Evolutionary conservation across 805 yeast genomes (phyloP).

Genomic region (Nakazawaea ernobii): DNA sequence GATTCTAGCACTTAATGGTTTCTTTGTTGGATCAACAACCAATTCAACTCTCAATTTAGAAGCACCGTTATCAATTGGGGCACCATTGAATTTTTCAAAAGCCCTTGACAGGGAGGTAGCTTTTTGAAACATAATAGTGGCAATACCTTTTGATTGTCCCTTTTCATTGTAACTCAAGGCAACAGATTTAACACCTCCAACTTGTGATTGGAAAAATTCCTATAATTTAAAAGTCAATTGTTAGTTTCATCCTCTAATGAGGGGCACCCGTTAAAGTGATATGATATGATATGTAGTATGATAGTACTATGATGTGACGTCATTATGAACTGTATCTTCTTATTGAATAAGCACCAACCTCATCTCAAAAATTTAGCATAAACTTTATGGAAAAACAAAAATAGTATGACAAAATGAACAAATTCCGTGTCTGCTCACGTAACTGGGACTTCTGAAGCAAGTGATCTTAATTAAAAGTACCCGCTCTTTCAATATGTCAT

Average conservation of each 20-base stretch:
- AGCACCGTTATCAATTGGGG: slow-evolving; percentile 88
- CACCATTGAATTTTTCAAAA: slow-evolving; percentile 80
- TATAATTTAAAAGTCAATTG: slow-evolving; percentile 23
- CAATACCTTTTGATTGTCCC: slow-evolving; percentile 90
- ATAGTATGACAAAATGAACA: neutral
- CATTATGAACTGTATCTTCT: too few relatives aligned
- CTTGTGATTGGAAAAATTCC: slow-evolving; percentile 85
- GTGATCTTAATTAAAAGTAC: slow-evolving; percentile 8
- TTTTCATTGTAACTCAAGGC: slow-evolving; percentile 74
- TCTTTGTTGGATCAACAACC: slow-evolving; percentile 77
- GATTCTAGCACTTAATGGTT: slow-evolving; percentile 72
- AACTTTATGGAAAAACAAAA: neutral
- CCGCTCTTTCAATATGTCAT: neutral
- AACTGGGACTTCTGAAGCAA: neutral
- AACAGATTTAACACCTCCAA: slow-evolving; percentile 78
- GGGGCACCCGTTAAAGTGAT: neutral
- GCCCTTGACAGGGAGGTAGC: slow-evolving; percentile 71
- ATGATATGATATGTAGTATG: neutral
- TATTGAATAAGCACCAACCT: too few relatives aligned
- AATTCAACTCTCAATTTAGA: slow-evolving; percentile 72
- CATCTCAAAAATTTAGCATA: neutral
- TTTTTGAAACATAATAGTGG: slow-evolving; percentile 73
- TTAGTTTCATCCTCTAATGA: neutral
- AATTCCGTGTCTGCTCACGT: slow-evolving; percentile 9
- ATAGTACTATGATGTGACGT: neutral